These are phyloP conservation scores for Citrus glauca DNA, from an alignment of 345 rosid species.

Conservation along the genomic window DNA sequence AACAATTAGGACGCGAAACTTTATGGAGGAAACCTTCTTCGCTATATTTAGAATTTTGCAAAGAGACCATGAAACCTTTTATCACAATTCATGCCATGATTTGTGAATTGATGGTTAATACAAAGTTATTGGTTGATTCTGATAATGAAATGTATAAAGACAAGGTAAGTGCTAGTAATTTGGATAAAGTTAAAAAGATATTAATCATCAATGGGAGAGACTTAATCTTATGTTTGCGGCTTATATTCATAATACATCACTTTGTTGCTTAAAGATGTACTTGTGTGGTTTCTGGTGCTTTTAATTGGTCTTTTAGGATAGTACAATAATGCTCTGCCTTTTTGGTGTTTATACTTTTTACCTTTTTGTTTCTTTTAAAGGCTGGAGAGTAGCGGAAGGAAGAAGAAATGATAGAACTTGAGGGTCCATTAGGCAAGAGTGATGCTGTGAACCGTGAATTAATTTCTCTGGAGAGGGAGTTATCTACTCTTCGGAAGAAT, in stretches of 20 bases:
- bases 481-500: conserved; percentile 62
- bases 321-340: background rate
- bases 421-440: conserved; percentile 80
- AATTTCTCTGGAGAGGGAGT: conserved; percentile 76
- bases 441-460: conserved; percentile 72
- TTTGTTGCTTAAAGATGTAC: background rate
- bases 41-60: background rate
- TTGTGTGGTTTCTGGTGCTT: background rate
- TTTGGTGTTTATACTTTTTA: background rate
- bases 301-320: background rate
- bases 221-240: background rate
- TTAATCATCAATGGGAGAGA: background rate
- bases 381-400: conserved; percentile 69
- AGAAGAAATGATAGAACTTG: conserved; percentile 90
- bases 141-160: background rate
- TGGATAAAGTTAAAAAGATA: background rate
- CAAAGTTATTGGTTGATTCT: background rate
- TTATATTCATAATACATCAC: background rate
- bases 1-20: background rate
- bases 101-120: background rate
- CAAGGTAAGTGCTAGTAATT: too few species aligned
- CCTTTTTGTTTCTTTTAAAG: conserved; percentile 28
- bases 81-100: background rate
- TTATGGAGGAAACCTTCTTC: background rate
- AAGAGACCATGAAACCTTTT: background rate